A percentile compares a stretch with the other conserved stretches of the same genome.
Conservation (phyloP, 805 yeast species). For the Suhomyces xylopsoci region DNA sequence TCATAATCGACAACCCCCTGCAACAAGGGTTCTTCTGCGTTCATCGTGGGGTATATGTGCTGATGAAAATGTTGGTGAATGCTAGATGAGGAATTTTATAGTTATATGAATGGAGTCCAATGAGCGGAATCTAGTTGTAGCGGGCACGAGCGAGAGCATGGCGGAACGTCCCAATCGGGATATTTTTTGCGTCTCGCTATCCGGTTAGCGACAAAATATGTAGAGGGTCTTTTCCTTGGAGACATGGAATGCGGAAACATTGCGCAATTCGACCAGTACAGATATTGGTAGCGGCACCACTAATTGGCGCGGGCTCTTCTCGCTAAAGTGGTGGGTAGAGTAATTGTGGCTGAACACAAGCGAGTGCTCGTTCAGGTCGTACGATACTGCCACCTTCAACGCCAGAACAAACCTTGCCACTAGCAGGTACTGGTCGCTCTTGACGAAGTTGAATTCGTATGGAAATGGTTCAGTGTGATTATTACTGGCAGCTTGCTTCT, state of each 20-base stretch:
- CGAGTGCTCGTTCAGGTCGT: constrained; percentile 5
- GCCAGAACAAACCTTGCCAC: neutral
- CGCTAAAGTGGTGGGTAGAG: constrained; percentile 10
- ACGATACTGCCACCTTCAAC: neutral
- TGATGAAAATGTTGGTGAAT: neutral
- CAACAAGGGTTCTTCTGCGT: constrained; percentile 25
- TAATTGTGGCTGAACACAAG: constrained; percentile 13
- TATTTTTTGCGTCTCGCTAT: neutral
- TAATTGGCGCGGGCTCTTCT: constrained; percentile 5
- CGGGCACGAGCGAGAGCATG: neutral
- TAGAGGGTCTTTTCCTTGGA: neutral
- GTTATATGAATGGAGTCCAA: neutral
- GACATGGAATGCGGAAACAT: neutral
- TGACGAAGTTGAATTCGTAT: constrained; percentile 1
- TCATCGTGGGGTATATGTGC: constrained; percentile 13
- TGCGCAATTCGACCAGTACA: neutral
- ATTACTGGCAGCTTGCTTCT: neutral
- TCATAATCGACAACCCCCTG: constrained; percentile 18
- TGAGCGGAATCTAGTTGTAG: neutral
- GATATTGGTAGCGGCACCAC: constrained; percentile 3
- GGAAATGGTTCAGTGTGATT: neutral
- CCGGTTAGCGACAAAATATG: neutral
- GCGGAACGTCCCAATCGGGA: neutral
- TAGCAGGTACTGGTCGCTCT: neutral
- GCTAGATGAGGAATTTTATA: neutral